phyloP scores from a whole-genome alignment of 2,329 filamentous ascomycete genomes.

The Fusarium sp. region DNA sequence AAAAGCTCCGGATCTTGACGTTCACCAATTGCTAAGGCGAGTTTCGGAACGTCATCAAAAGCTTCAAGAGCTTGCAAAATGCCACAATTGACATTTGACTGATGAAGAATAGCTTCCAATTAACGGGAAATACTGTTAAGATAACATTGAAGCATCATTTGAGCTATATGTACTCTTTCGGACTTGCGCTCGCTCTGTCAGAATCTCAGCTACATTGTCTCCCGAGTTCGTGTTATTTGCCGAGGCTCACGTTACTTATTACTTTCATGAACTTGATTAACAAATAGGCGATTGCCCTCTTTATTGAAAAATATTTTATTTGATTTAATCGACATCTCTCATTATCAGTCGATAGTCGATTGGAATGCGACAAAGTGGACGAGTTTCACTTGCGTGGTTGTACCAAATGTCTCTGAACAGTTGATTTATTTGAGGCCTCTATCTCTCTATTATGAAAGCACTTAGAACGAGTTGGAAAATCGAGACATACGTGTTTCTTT shows the following conservation, averaged over 20 bases:
- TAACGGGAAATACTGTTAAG: fast-evolving
- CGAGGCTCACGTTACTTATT: neutral
- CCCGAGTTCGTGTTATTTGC: neutral
- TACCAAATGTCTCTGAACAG: neutral
- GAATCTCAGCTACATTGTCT: neutral
- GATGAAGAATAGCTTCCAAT: neutral
- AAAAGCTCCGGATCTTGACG: slow-evolving; percentile 24
- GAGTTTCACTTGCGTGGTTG: neutral
- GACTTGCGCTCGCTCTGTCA: neutral
- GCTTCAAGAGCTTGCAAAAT: slow-evolving; percentile 7
- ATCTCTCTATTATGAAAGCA: neutral
- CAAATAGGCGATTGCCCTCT: neutral
- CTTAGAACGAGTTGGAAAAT: neutral
- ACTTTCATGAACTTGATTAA: neutral
- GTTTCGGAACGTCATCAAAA: slow-evolving; percentile 20
- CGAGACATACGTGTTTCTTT: neutral
- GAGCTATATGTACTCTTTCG: neutral
- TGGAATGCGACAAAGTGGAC: too few species aligned
- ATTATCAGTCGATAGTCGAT: neutral
- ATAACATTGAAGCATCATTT: neutral
- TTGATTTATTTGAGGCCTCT: neutral
- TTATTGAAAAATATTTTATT: neutral
- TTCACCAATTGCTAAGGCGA: slow-evolving; percentile 27
- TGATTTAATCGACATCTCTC: neutral
- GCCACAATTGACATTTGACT: neutral